phyloP scores from a whole-genome alignment of 2,329 filamentous ascomycete genomes.

The Ilyonectria mors-panacis region DNA sequence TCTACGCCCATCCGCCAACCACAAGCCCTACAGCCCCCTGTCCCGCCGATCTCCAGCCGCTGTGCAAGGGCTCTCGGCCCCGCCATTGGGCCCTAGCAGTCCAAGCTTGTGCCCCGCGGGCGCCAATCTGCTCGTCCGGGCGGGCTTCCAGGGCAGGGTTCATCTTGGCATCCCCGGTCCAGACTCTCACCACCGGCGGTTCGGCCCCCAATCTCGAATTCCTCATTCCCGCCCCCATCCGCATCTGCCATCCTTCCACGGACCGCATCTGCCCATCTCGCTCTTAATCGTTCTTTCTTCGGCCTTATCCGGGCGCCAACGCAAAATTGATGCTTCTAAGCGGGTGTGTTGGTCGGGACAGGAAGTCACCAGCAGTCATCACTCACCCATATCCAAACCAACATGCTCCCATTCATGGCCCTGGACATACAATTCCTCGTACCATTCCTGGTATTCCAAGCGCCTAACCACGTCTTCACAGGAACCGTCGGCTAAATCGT shows the following conservation, averaged over 20 bases:
- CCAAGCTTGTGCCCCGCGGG: not conserved
- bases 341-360: not conserved
- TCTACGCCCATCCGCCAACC: not conserved
- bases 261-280: not conserved
- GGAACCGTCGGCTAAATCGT: not conserved
- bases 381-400: not conserved
- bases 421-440: not conserved
- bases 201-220: conserved; percentile 4
- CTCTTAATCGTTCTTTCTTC: not conserved
- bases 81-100: conserved; percentile 6
- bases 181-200: not conserved
- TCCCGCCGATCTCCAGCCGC: conserved; percentile 21
- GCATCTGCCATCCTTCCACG: not conserved
- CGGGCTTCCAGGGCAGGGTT: not conserved
- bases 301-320: conserved; percentile 5
- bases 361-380: too few species aligned
- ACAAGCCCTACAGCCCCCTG: conserved; percentile 7
- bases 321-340: not conserved
- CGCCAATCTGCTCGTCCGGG: conserved; percentile 15
- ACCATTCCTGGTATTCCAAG: not conserved
- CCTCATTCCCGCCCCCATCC: not conserved
- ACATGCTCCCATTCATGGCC: not conserved
- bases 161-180: not conserved
- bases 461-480: not conserved
- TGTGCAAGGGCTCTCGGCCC: conserved; percentile 17